These are phyloP conservation scores for Colletotrichum acutatum DNA, from an alignment of 2,329 filamentous ascomycete genomes.

Conservation along the genomic window DNA sequence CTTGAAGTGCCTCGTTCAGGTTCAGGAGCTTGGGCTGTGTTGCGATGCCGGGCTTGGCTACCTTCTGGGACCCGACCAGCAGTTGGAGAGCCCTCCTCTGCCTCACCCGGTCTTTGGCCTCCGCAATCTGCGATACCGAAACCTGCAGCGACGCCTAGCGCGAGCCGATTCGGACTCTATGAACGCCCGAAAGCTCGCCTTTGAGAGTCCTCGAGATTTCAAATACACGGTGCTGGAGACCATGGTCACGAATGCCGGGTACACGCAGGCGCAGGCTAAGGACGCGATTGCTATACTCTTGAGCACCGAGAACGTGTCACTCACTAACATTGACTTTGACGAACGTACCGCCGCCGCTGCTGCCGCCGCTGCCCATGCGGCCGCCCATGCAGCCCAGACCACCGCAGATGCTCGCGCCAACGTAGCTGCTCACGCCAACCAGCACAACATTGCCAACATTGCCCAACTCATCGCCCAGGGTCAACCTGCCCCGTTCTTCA, in stretches of 20 bases:
- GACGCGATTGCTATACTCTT: slow-evolving; percentile 50
- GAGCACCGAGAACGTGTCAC: slow-evolving; percentile 45
- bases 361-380: neutral
- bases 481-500: neutral
- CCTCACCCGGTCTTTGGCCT: slow-evolving; percentile 49
- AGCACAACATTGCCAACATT: slow-evolving; percentile 30
- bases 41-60: slow-evolving; percentile 76
- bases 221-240: slow-evolving; percentile 47
- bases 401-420: neutral
- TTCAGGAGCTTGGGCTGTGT: slow-evolving; percentile 73
- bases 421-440: neutral
- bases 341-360: slow-evolving; percentile 39
- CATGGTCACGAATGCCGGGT: slow-evolving; percentile 52
- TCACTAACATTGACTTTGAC: slow-evolving; percentile 47
- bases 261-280: slow-evolving; percentile 41
- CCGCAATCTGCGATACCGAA: slow-evolving; percentile 23
- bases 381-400: neutral
- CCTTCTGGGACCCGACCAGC: slow-evolving; percentile 70
- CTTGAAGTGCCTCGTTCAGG: slow-evolving; percentile 64
- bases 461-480: neutral
- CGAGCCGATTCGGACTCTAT: slow-evolving; percentile 25
- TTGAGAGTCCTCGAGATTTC: slow-evolving; percentile 42
- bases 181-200: slow-evolving; percentile 38
- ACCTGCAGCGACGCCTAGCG: slow-evolving; percentile 26
- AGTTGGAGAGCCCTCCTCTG: slow-evolving; percentile 54